A percentile compares a stretch with the other conserved stretches of the same genome.
Conservation (phyloP, 345 rosid genomes). For the Conringia planisiliqua region DNA sequence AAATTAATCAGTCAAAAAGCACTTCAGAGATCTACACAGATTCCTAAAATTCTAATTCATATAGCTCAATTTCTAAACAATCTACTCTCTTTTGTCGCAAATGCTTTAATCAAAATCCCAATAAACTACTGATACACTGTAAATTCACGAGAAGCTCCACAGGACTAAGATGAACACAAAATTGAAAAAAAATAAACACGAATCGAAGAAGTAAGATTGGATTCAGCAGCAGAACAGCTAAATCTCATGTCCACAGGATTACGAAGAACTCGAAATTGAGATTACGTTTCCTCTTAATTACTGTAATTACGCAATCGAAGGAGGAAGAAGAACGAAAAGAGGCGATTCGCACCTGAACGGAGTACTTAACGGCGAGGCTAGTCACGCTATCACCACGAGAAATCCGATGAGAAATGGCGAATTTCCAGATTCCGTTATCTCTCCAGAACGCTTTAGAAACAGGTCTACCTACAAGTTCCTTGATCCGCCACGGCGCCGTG, state of each 20-base stretch:
- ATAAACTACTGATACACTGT: background rate
- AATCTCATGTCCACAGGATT: background rate
- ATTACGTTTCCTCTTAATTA: background rate
- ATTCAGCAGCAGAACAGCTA: background rate
- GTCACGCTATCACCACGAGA: slow-evolving; percentile 62
- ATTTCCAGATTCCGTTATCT: slow-evolving; percentile 63
- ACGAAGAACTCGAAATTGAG: background rate
- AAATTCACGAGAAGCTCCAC: background rate
- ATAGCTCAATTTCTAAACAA: background rate
- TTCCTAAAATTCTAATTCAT: background rate
- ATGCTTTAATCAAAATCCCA: background rate
- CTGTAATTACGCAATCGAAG: background rate
- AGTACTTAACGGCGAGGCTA: slow-evolving; percentile 81
- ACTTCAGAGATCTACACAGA: background rate
- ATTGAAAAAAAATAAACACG: no score
- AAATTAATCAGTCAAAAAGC: background rate
- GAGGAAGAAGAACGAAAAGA: background rate
- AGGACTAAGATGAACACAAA: background rate
- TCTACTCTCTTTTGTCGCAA: background rate
- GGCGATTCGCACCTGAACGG: slow-evolving; percentile 60
- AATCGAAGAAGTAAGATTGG: background rate
- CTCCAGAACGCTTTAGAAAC: slow-evolving; percentile 65
- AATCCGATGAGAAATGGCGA: slow-evolving; percentile 75
- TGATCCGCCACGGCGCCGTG: slow-evolving; percentile 58
- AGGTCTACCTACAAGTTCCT: slow-evolving; percentile 62